phyloP scores from a whole-genome alignment of 2,329 filamentous ascomycete species.

The Thelonectria blattea region DNA sequence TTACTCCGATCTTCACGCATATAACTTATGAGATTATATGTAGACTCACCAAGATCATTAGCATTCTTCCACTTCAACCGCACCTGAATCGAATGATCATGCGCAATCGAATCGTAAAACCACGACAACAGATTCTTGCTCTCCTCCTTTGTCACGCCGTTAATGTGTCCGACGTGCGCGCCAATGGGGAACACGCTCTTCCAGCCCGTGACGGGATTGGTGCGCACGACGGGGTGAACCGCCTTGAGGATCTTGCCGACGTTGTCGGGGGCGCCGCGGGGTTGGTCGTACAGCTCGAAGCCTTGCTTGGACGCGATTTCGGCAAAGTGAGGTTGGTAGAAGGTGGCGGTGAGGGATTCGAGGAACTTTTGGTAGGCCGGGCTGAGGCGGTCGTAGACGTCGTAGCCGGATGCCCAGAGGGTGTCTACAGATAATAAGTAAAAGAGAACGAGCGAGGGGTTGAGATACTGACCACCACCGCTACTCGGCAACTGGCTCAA shows the following conservation, averaged over 20 bases:
- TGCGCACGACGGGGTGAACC: slow-evolving; percentile 61
- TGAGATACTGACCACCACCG: slow-evolving; percentile 52
- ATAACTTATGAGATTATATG: too few species aligned
- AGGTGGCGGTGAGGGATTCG: slow-evolving; percentile 62
- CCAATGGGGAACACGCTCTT: slow-evolving; percentile 61
- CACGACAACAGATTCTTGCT: slow-evolving; percentile 55
- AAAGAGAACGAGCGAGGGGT: too few species aligned
- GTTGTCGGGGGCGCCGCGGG: slow-evolving; percentile 58
- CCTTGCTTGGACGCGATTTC: slow-evolving; percentile 52
- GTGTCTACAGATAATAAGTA: slow-evolving; percentile 51
- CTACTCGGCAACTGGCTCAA: slow-evolving; percentile 60
- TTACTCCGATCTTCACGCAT: neutral
- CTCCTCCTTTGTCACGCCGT: slow-evolving; percentile 56
- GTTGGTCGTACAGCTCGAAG: slow-evolving; percentile 52
- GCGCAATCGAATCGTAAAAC: slow-evolving; percentile 56
- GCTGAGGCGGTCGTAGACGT: slow-evolving; percentile 69
- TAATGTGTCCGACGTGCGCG: slow-evolving; percentile 57
- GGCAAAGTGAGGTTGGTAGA: slow-evolving; percentile 57
- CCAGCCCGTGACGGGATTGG: slow-evolving; percentile 65
- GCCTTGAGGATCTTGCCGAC: slow-evolving; percentile 54
- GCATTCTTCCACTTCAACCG: slow-evolving; percentile 50
- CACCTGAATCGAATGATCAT: slow-evolving; percentile 64
- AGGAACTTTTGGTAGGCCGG: slow-evolving; percentile 62
- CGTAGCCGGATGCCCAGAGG: slow-evolving; percentile 71
- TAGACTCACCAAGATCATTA: slow-evolving; percentile 49